phyloP scores from a whole-genome alignment of 768 basidiomycete genomes.

The Boletus rubroflammeus region DNA sequence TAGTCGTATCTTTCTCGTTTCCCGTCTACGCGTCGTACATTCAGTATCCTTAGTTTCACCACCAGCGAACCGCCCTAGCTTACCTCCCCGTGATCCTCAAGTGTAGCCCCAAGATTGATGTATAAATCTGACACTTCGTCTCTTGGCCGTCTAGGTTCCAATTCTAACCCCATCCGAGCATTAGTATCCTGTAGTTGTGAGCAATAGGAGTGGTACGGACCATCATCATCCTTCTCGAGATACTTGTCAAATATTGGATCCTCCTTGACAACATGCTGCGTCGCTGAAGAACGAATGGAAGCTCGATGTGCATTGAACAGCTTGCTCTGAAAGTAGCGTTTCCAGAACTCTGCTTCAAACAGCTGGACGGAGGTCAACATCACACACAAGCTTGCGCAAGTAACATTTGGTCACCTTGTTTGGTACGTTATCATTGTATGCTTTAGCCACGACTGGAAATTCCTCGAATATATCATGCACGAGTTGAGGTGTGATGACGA shows the following conservation, averaged over 20 bases:
- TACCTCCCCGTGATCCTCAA: slow-evolving; percentile 90
- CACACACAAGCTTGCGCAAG: neutral
- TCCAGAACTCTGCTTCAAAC: slow-evolving; percentile 92
- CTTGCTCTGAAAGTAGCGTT: slow-evolving; percentile 93
- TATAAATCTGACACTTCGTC: slow-evolving; percentile 70
- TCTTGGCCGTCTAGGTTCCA: slow-evolving; percentile 72
- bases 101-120: slow-evolving; percentile 82
- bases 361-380: slow-evolving; percentile 48
- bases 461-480: slow-evolving; percentile 97
- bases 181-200: neutral
- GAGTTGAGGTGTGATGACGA: slow-evolving; percentile 85
- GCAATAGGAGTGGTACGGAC: slow-evolving; percentile 39
- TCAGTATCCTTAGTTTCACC: neutral
- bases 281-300: slow-evolving; percentile 81
- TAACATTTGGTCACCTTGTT: slow-evolving; percentile 50
- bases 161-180: slow-evolving; percentile 39
- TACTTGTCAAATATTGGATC: slow-evolving; percentile 96
- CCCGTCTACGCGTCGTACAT: slow-evolving; percentile 55
- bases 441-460: slow-evolving; percentile 91
- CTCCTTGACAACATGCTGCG: slow-evolving; percentile 81
- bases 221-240: slow-evolving; percentile 93
- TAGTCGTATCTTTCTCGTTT: slow-evolving; percentile 87
- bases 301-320: slow-evolving; percentile 94
- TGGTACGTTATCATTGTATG: slow-evolving; percentile 91
- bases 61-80: neutral